Percentiles rank a stretch among this genome's conserved stretches.
Evolutionary conservation across 345 rosid species (phyloP).

Genomic region (Anacardium occidentale): DNA sequence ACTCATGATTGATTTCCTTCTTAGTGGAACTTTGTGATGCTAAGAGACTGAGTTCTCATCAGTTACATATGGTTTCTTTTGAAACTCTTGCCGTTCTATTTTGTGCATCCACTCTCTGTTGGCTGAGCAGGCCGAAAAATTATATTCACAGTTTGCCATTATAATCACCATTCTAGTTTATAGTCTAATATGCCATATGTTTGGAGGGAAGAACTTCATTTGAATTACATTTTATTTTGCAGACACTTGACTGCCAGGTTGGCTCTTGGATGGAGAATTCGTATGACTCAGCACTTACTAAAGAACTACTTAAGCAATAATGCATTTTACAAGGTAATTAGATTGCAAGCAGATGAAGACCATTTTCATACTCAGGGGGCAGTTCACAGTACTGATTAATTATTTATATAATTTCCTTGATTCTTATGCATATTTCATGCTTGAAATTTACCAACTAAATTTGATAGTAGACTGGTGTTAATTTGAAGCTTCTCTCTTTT

Average conservation of each 20-base stretch:
- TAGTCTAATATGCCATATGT: neutral
- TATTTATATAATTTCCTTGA: neutral
- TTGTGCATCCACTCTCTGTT: neutral
- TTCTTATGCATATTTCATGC: neutral
- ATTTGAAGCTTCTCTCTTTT: neutral
- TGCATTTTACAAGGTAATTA: slow-evolving; percentile 88
- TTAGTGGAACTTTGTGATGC: neutral
- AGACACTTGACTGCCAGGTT: slow-evolving; percentile 84
- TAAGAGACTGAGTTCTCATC: neutral
- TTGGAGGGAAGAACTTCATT: neutral
- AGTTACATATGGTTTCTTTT: neutral
- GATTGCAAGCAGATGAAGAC: slow-evolving; percentile 18
- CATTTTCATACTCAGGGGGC: slow-evolving; percentile 10
- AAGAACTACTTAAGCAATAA: slow-evolving; percentile 86
- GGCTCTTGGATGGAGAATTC: slow-evolving; percentile 97
- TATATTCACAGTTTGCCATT: neutral
- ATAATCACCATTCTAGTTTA: neutral
- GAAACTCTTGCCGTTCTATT: neutral
- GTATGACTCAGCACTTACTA: slow-evolving; percentile 84
- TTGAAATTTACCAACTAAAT: neutral
- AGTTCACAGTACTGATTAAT: slow-evolving; percentile 2
- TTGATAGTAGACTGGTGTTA: neutral
- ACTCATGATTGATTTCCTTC: neutral
- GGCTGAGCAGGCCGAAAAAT: neutral
- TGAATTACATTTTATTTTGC: slow-evolving; percentile 18